These are phyloP conservation scores for Wickerhamiella musiphila DNA, from an alignment of 805 yeast species.

Conservation along the genomic window DNA sequence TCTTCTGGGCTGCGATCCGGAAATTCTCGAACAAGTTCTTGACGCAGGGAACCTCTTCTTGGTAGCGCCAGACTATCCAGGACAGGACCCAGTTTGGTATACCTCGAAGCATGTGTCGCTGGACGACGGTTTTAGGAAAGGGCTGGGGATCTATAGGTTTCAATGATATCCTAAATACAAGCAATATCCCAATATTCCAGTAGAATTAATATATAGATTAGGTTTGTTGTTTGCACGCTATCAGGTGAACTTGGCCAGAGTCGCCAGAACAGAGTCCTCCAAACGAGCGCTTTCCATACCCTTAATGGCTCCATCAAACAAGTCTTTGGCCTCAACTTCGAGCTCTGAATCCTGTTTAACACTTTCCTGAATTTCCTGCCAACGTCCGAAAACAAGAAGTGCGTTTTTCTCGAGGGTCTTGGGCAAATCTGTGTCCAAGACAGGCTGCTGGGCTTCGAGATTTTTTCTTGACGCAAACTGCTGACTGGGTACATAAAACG, in stretches of 20 bases:
- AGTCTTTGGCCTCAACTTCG: conserved; percentile 34
- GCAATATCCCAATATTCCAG: too few relatives aligned
- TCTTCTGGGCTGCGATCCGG: too few relatives aligned
- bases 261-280: conserved; percentile 53
- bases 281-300: conserved; percentile 41
- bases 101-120: too few relatives aligned
- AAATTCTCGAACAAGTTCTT: too few relatives aligned
- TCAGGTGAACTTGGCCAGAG: conserved; percentile 5
- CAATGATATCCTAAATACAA: too few relatives aligned
- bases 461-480: too few relatives aligned
- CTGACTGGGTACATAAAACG: conserved; percentile 50
- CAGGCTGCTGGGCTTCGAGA: conserved; percentile 10
- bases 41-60: too few relatives aligned
- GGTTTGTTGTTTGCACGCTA: not conserved
- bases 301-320: conserved; percentile 47
- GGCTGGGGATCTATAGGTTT: too few relatives aligned
- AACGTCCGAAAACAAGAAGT: conserved; percentile 45
- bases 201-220: too few relatives aligned
- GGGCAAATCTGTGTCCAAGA: conserved; percentile 18
- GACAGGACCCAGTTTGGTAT: too few relatives aligned
- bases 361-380: conserved; percentile 36
- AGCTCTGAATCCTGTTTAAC: conserved; percentile 37
- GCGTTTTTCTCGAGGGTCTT: conserved; percentile 11
- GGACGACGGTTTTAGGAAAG: too few relatives aligned
- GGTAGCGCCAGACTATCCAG: too few relatives aligned